Percentiles rank a stretch among this genome's conserved stretches.
phyloP scores from a whole-genome alignment of 371 early-diverging fungal species.

The Sporodiniella umbellata region DNA sequence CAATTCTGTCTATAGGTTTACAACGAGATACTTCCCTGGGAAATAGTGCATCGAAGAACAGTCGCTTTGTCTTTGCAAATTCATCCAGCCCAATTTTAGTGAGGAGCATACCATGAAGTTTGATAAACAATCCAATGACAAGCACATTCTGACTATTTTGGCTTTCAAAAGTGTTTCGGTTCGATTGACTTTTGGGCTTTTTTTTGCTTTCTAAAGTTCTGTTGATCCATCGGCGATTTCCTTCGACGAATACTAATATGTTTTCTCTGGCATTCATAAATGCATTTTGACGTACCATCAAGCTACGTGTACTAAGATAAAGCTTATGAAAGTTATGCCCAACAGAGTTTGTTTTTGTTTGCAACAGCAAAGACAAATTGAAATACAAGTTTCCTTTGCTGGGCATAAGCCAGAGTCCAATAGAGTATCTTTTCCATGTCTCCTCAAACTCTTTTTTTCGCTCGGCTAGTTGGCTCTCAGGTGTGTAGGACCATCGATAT shows the following conservation, averaged over 20 bases:
- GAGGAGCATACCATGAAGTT: conserved; percentile 65
- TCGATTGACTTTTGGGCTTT: background rate
- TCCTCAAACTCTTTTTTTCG: conserved; percentile 31
- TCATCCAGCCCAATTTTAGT: conserved; percentile 65
- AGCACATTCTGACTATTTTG: conserved; percentile 6
- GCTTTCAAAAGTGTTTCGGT: background rate
- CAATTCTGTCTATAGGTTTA: background rate
- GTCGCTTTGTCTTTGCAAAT: conserved; percentile 38
- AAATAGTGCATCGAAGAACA: conserved; percentile 34
- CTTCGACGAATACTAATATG: conserved; percentile 39
- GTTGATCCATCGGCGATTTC: conserved; percentile 39
- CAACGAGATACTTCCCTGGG: conserved; percentile 4
- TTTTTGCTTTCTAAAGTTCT: conserved; percentile 6
- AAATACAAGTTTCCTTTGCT: conserved; percentile 51
- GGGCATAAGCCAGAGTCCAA: conserved; percentile 59
- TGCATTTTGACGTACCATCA: conserved; percentile 47
- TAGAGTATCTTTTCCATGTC: conserved; percentile 51
- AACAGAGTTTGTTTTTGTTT: conserved; percentile 1
- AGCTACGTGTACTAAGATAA: conserved; percentile 39
- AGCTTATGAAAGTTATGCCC: conserved; percentile 34
- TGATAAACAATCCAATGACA: conserved; percentile 44
- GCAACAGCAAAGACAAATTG: conserved; percentile 34
- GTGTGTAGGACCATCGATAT: conserved; percentile 52
- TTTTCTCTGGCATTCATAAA: conserved; percentile 48
- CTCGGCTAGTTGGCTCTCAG: conserved; percentile 1